phyloP scores from a whole-genome alignment of 768 basidiomycete species.

The Lyophyllum shimeji region DNA sequence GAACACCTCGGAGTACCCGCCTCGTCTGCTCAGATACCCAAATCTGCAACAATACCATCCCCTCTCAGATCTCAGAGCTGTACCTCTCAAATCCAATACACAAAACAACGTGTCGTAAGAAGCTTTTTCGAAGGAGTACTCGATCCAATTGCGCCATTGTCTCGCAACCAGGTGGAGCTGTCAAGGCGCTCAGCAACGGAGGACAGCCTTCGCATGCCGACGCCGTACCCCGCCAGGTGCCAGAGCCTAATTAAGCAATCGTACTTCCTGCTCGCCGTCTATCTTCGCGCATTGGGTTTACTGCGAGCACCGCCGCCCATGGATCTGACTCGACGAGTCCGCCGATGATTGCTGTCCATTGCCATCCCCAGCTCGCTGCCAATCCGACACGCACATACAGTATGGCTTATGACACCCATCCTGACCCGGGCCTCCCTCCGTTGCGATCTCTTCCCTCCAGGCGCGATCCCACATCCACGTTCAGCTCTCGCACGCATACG shows the following conservation, averaged over 20 bases:
- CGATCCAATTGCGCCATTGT: not conserved
- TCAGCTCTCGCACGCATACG: not conserved
- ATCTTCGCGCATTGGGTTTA: too few relatives aligned
- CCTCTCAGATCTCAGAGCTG: not conserved
- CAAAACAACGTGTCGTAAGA: not conserved
- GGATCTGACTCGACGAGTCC: too few relatives aligned
- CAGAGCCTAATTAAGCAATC: not conserved
- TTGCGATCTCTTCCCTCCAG: not conserved
- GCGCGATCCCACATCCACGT: not conserved
- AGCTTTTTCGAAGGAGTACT: not conserved
- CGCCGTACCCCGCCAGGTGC: not conserved
- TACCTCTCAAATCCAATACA: not conserved
- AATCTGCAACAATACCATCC: not conserved
- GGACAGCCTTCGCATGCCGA: not conserved
- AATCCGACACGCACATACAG: not conserved
- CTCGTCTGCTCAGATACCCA: not conserved
- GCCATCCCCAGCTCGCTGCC: not conserved
- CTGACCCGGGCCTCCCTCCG: not conserved
- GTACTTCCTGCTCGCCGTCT: not conserved
- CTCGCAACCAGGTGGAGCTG: not conserved
- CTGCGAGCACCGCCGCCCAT: not conserved
- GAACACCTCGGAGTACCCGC: conserved; percentile 7
- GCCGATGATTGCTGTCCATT: not conserved
- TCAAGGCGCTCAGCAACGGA: not conserved
- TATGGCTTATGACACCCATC: not conserved